These are phyloP conservation scores for Aureobasidium sp. DNA, from an alignment of 2,329 filamentous ascomycete species.

Conservation along the genomic window DNA sequence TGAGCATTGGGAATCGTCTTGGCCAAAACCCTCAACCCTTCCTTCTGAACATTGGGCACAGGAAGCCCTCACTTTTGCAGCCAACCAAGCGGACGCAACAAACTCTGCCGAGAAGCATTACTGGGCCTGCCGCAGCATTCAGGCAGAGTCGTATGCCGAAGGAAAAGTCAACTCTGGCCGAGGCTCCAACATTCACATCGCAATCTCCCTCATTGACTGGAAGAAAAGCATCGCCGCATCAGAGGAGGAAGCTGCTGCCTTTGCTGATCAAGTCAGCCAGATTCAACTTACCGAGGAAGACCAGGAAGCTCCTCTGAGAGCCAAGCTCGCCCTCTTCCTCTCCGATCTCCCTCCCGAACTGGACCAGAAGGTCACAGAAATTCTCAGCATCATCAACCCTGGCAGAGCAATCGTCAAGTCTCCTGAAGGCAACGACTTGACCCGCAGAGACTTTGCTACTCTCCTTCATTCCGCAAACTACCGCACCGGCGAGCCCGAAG, in stretches of 20 bases:
- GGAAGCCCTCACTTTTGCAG: neutral
- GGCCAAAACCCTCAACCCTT: neutral
- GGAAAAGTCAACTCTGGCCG: neutral
- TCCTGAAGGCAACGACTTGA: constrained; percentile 36
- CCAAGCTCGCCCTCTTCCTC: constrained; percentile 1
- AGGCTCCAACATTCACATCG: neutral
- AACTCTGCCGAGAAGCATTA: neutral
- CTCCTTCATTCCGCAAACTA: constrained; percentile 34
- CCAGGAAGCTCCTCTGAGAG: constrained; percentile 1
- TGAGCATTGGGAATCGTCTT: neutral
- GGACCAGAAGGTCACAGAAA: constrained; percentile 3
- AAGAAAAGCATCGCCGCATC: neutral
- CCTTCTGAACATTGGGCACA: neutral
- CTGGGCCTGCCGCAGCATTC: constrained; percentile 1
- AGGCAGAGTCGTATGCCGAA: neutral
- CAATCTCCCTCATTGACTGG: neutral
- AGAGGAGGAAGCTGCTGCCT: neutral
- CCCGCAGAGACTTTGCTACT: constrained; percentile 53
- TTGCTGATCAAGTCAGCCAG: constrained; percentile 1
- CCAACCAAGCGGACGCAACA: neutral
- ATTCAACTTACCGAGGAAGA: neutral
- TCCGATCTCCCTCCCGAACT: neutral
- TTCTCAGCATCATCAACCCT: neutral
- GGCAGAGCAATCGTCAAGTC: constrained; percentile 22
- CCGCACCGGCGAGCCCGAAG: constrained; percentile 33